A percentile compares a stretch with the other conserved stretches of the same genome.
phyloP scores from a whole-genome alignment of 2,329 filamentous ascomycete genomes.

The Neofusicoccum umdonicola region DNA sequence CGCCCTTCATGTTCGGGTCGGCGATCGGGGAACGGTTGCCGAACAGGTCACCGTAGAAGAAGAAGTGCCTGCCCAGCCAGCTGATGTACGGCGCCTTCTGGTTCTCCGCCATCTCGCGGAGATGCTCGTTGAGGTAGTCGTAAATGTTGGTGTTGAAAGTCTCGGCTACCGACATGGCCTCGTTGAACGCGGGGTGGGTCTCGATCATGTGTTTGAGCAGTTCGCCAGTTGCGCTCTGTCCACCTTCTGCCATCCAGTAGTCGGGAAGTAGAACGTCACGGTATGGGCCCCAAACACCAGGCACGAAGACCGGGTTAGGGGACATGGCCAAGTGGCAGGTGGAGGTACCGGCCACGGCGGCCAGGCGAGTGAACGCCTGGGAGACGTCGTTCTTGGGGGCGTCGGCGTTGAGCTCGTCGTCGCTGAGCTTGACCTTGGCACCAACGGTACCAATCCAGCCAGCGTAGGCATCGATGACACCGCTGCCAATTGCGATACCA shows the following conservation, averaged over 20 bases:
- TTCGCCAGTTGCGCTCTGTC: slow-evolving; percentile 94
- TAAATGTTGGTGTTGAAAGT: slow-evolving; percentile 87
- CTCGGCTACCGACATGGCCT: slow-evolving; percentile 75
- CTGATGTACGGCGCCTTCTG: slow-evolving; percentile 71
- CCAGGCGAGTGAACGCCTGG: slow-evolving; percentile 88
- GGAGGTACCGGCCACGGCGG: slow-evolving; percentile 92
- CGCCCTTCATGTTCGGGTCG: slow-evolving; percentile 88
- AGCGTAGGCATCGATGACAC: slow-evolving; percentile 97
- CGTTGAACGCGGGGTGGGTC: slow-evolving; percentile 85
- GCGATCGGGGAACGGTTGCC: slow-evolving; percentile 94
- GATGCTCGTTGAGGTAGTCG: slow-evolving; percentile 87
- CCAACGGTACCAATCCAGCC: slow-evolving; percentile 99
- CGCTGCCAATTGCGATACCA: slow-evolving; percentile 89
- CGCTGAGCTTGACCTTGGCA: slow-evolving; percentile 78
- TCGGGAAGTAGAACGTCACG: slow-evolving; percentile 86
- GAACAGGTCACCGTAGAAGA: slow-evolving; percentile 98
- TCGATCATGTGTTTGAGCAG: slow-evolving; percentile 91
- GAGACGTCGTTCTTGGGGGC: slow-evolving; percentile 79
- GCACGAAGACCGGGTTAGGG: slow-evolving; percentile 85
- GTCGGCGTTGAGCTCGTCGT: slow-evolving; percentile 65
- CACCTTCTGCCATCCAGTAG: slow-evolving; percentile 96
- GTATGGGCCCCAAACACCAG: slow-evolving; percentile 96
- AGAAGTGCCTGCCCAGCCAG: slow-evolving; percentile 88
- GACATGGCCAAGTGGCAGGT: slow-evolving; percentile 98
- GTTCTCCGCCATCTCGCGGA: slow-evolving; percentile 71